Evolutionary conservation across 306 rosid species (phyloP), one percentile per base, ranked within the genome.

Genomic region (Myrica gale): DNA sequence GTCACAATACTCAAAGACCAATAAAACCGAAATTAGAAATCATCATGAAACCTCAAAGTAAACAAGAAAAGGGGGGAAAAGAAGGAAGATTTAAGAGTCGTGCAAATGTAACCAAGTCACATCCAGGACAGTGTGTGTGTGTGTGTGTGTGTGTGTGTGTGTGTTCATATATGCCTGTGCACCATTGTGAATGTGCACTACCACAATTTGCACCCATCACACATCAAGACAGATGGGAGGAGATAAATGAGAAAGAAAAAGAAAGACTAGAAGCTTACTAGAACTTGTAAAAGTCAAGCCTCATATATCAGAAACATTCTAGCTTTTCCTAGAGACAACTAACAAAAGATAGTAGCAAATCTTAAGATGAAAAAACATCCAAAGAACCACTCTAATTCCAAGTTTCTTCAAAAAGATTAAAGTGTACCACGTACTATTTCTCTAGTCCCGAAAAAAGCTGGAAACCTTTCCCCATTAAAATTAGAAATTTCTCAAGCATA

Each of bases 1-100:
- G 88, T 56, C 70, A 85, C 42, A 76, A 75, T 74, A 54, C 78
- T 42, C 43, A 56, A 23, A 46, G 81, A 57, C 77, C 65, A 48
- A 74, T 74, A 57, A 61, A 46, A 79, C 62, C 37, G 37, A 72
- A 57, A 76, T 42, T n/a, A 76, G 12, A 71, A 54, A 42, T 54
- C 23, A 43, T 51, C 15, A 21, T 13, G 9, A 57, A 57, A 21
- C 63, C 39, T 5, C 15, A 57, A 21, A 57, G 32, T 57, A 52
- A 7, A n/a, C 57, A n/a, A 16, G 12, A 52, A 52, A 52, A 16
- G 37, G 37, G 37, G 32, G 12, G 52, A 5, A 48, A 48, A 48
- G 52, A 48, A 48, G 13, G 15, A 3, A 9, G 7, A 54, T 7
- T 32, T 13, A 57, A 21, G 63, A n/a, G 26, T 19, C 37, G 11